phyloP scores from a whole-genome alignment of 805 yeast species.

The Starmerella powellii region DNA sequence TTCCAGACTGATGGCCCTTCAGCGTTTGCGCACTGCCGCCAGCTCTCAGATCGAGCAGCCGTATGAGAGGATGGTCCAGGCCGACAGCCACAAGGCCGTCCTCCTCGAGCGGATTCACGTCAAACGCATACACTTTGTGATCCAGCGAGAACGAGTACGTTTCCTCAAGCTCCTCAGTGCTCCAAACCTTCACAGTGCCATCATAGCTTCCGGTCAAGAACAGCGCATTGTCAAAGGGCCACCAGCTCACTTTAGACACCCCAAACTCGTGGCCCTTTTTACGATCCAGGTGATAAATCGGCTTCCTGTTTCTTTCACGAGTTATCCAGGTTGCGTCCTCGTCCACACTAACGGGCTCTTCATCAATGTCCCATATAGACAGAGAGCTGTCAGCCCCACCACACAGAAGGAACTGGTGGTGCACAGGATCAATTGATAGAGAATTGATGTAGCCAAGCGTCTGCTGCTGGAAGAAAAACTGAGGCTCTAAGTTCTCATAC shows the following conservation, averaged over 20 bases:
- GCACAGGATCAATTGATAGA: constrained; percentile 41
- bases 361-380: constrained; percentile 50
- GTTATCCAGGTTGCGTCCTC: constrained; percentile 18
- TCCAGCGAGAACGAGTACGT: constrained; percentile 56
- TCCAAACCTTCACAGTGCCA: constrained; percentile 68
- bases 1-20: constrained; percentile 44
- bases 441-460: constrained; percentile 44
- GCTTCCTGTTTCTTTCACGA: constrained; percentile 12
- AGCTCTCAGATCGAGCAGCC: constrained; percentile 62
- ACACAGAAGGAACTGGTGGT: constrained; percentile 42
- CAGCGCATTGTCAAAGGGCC: constrained; percentile 81
- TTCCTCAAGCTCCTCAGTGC: constrained; percentile 49
- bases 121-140: constrained; percentile 54
- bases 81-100: constrained; percentile 58
- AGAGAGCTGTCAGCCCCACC: constrained; percentile 66
- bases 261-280: constrained; percentile 52
- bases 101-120: constrained; percentile 38
- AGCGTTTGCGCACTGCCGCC: constrained; percentile 63
- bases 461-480: constrained; percentile 17
- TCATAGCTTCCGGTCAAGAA: constrained; percentile 76
- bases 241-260: constrained; percentile 67
- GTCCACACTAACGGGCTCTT: constrained; percentile 9
- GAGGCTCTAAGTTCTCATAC: constrained; percentile 15
- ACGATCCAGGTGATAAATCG: constrained; percentile 13
- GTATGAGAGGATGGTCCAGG: constrained; percentile 52